Base-by-base conservation (phyloP, 108 stramenopile genomes). In the Pinguiococcus pyrenoidosus region DNA sequence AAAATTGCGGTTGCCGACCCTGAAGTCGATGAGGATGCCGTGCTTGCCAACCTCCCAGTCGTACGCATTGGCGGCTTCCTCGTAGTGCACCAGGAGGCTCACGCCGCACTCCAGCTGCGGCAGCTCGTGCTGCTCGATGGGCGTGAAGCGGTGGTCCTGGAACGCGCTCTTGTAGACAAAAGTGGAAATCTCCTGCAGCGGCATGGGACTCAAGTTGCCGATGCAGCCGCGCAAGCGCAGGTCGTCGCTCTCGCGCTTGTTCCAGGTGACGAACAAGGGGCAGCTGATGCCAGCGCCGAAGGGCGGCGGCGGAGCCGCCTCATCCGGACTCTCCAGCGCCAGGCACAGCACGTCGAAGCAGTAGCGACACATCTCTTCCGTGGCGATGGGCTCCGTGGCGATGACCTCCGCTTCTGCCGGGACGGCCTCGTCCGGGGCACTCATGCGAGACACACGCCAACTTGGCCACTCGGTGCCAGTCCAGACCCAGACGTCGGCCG, bases 41-140 rank as follows among this genome's bases (percentile, higher is more conserved):
- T 66, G 65, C 13, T 46, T 43, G 2, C 65, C 62, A 6, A 65
- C 59, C 46, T 62, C 58, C 64, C 64, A 65, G 46, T 65, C 64
- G 42, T 56, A 47, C 46, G 55, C 61, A 48, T 65, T 24, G 32
- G 45, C 17, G 26, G 59, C 59, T 4, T 29, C 29, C 30, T 68
- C 66, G 35, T 63, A 68, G 25, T 52, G 16, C 12, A 64, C 57
- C 24, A 64, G 63, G n/a, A 64, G 63, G 8, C 63, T 64, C 3
- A 68, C 66, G 16, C 58, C 51, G 13, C 27, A 28, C n/a, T 59
- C 34, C 16, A 68, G 66, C 7, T n/a, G 12, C 7, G 26, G 20
- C 6, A 68, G 50, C 56, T 68, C 66, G 4, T 47, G 41, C 32
- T 20, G 13, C 48, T 49, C 28, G 22, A 67, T 51, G 4, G 66